Percentiles rank a stretch among this genome's conserved stretches.
Evolutionary conservation across 495 filamentous ascomycete species (phyloP).

Genomic region (Staphylotrichum tortipilum): DNA sequence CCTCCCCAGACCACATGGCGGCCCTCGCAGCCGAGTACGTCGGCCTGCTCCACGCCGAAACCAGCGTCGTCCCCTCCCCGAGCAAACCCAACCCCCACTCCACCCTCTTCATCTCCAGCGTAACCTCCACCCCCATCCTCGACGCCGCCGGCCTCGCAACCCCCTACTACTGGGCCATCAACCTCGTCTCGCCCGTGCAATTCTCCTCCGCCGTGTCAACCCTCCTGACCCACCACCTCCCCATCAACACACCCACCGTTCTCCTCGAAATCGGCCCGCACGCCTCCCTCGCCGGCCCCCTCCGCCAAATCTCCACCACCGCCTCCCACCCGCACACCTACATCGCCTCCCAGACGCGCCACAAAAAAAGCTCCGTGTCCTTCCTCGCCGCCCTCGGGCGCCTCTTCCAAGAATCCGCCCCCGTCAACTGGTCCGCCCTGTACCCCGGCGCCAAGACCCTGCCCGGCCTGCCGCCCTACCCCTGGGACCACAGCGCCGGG

Average conservation of each 20-base stretch:
- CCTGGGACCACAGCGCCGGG: conserved; percentile 32
- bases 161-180: background rate
- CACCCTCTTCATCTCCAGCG: background rate
- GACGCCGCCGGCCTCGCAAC: background rate
- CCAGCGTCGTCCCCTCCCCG: background rate
- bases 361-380: conserved; percentile 14
- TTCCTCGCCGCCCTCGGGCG: conserved; percentile 23
- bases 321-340: conserved; percentile 4
- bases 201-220: background rate
- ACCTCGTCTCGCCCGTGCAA: background rate
- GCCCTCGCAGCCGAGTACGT: background rate
- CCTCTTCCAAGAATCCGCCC: conserved; percentile 26
- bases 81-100: background rate
- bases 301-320: background rate
- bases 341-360: conserved; percentile 22
- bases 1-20: background rate
- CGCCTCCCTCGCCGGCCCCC: background rate
- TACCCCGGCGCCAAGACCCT: background rate
- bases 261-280: background rate
- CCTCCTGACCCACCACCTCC: background rate
- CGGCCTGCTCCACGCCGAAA: background rate
- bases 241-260: background rate
- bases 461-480: conserved; percentile 26
- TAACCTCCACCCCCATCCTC: background rate
- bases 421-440: conserved; percentile 17